Evolutionary conservation across 768 basidiomycete species (phyloP).

Genomic region (Pholiota molesta): DNA sequence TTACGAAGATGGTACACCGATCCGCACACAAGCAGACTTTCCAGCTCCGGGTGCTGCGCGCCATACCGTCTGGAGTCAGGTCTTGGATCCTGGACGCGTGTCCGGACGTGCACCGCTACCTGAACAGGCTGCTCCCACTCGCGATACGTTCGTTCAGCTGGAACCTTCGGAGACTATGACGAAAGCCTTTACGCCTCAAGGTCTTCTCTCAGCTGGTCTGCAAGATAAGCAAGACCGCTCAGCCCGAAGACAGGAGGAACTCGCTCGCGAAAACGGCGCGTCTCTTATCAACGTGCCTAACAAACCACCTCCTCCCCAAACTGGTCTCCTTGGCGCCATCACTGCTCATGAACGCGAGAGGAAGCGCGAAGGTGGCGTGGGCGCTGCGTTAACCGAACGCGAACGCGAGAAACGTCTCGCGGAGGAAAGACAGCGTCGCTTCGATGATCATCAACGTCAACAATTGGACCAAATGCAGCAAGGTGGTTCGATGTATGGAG

Average conservation of each 20-base stretch:
- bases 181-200: conserved; percentile 94
- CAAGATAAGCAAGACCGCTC: conserved; percentile 96
- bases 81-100: conserved; percentile 70
- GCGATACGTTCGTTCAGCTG: conserved; percentile 74
- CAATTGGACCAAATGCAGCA: conserved; percentile 91
- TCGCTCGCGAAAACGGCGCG: conserved; percentile 88
- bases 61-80: conserved; percentile 87
- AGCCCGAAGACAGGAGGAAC: conserved; percentile 92
- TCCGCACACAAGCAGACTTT: conserved; percentile 58
- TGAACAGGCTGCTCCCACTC: conserved; percentile 37
- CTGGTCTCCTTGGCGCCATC: conserved; percentile 93
- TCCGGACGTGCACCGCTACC: conserved; percentile 40
- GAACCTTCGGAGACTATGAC: conserved; percentile 79
- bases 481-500: conserved; percentile 73
- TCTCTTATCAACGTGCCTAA: conserved; percentile 95
- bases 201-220: conserved; percentile 90
- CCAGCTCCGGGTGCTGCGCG: conserved; percentile 57
- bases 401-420: conserved; percentile 91
- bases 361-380: conserved; percentile 93
- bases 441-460: conserved; percentile 87
- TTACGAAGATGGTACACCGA: conserved; percentile 55
- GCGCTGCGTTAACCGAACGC: conserved; percentile 91
- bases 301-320: conserved; percentile 94
- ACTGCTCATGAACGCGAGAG: conserved; percentile 94
- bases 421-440: conserved; percentile 90